These are phyloP conservation scores for Stenocarpella maydis DNA, from an alignment of 2,329 filamentous ascomycete genomes.

Conservation along the genomic window DNA sequence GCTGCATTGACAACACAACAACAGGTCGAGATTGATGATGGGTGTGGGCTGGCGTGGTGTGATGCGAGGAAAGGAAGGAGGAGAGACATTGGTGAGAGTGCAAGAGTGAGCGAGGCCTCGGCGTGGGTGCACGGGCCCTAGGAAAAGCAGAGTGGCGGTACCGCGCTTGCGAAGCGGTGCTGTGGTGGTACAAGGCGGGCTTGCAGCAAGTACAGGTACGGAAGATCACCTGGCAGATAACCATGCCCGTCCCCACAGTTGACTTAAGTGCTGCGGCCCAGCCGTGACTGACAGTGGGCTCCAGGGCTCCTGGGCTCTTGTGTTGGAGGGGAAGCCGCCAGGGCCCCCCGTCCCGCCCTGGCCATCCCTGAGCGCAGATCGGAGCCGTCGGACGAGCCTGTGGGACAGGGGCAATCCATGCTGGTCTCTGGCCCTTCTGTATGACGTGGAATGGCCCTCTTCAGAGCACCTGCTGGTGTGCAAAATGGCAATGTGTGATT, in stretches of 20 bases:
- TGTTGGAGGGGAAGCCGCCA: neutral
- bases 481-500: neutral
- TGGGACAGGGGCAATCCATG: conserved; percentile 6
- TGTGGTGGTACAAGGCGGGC: neutral
- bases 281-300: conserved; percentile 9
- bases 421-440: neutral
- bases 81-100: neutral
- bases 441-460: conserved; percentile 17
- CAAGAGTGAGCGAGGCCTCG: neutral
- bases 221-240: neutral
- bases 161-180: neutral
- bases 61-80: neutral
- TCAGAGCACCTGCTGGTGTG: neutral
- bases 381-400: conserved; percentile 13
- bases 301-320: neutral
- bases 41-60: neutral
- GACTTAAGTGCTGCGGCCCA: neutral
- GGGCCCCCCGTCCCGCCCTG: conserved; percentile 17
- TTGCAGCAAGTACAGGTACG: neutral
- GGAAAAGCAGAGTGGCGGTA: neutral
- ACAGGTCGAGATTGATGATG: neutral
- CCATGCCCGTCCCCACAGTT: neutral
- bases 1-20: conserved; percentile 24
- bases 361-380: conserved; percentile 25
- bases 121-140: conserved; percentile 8